phyloP scores from a whole-genome alignment of 129 eudicot genomes.

The Flaveria linearis region DNA sequence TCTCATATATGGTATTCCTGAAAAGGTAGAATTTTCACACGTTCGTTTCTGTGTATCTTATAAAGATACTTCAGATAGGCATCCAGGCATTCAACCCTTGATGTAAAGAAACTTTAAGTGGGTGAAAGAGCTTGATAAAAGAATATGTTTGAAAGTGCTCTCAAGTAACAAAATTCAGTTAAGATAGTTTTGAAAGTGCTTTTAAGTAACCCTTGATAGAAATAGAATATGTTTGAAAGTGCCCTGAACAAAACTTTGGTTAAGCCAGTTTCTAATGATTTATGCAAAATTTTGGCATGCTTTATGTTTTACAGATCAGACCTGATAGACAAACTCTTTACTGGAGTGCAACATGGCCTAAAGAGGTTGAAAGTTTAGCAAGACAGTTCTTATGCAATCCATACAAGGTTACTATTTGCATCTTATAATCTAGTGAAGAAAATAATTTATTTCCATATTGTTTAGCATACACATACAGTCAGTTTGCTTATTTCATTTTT shows the following conservation, averaged over 20 bases:
- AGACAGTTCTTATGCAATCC: constrained; percentile 88
- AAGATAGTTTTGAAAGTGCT: no score
- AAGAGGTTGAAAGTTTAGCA: constrained; percentile 88
- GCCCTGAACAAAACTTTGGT: not conserved
- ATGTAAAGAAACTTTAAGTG: constrained; percentile 2
- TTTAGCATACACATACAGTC: not conserved
- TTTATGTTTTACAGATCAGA: constrained; percentile 65
- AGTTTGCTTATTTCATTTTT: constrained; percentile 13
- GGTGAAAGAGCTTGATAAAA: not conserved
- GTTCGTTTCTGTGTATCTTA: not conserved
- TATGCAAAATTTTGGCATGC: constrained; percentile 10
- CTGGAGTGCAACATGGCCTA: constrained; percentile 99
- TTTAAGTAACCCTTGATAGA: no score
- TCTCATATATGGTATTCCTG: not conserved
- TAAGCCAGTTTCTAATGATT: not conserved
- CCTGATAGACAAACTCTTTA: constrained; percentile 98
- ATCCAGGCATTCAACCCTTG: not conserved
- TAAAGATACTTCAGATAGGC: not conserved
- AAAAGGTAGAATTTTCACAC: not conserved
- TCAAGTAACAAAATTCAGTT: no score
- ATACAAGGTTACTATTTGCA: constrained; percentile 61
- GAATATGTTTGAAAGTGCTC: no score
- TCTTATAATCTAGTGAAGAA: not conserved
- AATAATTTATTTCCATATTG: not conserved
- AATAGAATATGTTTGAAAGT: not conserved